phyloP scores from a whole-genome alignment of 2,329 filamentous ascomycete species.

The Pseudomassariella vexata region DNA sequence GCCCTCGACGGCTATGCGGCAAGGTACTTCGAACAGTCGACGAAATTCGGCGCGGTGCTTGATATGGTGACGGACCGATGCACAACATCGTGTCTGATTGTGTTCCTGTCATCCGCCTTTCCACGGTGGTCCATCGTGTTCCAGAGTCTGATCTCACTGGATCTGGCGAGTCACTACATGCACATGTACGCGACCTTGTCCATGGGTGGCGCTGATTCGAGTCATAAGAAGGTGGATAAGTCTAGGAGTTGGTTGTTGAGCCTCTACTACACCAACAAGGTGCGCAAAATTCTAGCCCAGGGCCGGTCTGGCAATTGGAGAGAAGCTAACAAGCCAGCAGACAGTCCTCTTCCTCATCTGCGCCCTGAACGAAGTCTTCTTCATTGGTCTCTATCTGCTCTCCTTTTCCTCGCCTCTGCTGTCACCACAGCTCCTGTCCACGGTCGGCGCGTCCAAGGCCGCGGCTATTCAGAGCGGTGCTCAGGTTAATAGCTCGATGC shows the following conservation, averaged over 20 bases:
- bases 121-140: constrained; percentile 92
- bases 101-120: constrained; percentile 92
- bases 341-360: constrained; percentile 88
- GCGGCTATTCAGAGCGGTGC: constrained; percentile 57
- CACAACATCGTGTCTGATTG: constrained; percentile 89
- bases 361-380: constrained; percentile 89
- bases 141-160: constrained; percentile 85
- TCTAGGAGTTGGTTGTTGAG: constrained; percentile 85
- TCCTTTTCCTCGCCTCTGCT: constrained; percentile 91
- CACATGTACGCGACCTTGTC: constrained; percentile 96
- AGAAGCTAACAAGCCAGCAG: constrained; percentile 38
- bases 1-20: constrained; percentile 94
- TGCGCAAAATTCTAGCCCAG: constrained; percentile 40
- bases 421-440: constrained; percentile 73
- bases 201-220: constrained; percentile 72
- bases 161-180: constrained; percentile 95
- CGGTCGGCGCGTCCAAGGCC: constrained; percentile 47
- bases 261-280: constrained; percentile 96
- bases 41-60: constrained; percentile 90
- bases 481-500: constrained; percentile 63
- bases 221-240: constrained; percentile 92
- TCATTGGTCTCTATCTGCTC: constrained; percentile 95
- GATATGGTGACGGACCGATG: constrained; percentile 99
- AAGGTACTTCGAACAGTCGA: constrained; percentile 81
- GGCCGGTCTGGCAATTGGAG: no score